A percentile compares a stretch with the other conserved stretches of the same genome.
Evolutionary conservation across 1,284 basidiomycete species (phyloP).

Genomic region (Ceratobasidium theobromae): DNA sequence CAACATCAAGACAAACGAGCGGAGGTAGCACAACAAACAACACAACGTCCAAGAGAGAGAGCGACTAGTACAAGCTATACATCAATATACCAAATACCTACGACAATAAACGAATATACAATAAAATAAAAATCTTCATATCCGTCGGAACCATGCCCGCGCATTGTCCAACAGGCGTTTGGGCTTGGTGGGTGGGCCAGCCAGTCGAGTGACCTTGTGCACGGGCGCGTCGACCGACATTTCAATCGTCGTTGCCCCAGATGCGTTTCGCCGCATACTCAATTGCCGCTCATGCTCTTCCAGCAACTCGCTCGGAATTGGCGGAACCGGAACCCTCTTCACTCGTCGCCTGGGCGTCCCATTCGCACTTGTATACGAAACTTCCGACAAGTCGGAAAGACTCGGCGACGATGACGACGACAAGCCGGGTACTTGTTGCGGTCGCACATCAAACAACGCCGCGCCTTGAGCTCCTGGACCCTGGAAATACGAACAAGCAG

Average conservation of each 20-base stretch:
- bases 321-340: slow-evolving; percentile 21
- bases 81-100: neutral
- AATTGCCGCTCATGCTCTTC: slow-evolving; percentile 28
- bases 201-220: neutral
- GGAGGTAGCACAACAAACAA: neutral
- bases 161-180: slow-evolving; percentile 24
- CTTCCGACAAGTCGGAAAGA: neutral
- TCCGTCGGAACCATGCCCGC: slow-evolving; percentile 25
- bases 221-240: neutral
- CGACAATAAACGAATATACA: neutral
- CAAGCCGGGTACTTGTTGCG: neutral
- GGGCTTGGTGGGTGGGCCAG: neutral
- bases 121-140: neutral
- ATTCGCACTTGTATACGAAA: neutral
- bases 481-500: neutral
- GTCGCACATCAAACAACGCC: neutral
- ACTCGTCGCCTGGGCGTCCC: neutral
- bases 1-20: neutral
- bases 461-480: neutral
- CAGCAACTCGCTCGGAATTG: slow-evolving; percentile 23
- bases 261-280: neutral
- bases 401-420: neutral
- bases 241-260: neutral
- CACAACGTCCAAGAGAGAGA: neutral
- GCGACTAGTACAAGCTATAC: neutral